These are phyloP conservation scores for Brassica rapa DNA, from an alignment of 345 rosid genomes.

Conservation along the genomic window DNA sequence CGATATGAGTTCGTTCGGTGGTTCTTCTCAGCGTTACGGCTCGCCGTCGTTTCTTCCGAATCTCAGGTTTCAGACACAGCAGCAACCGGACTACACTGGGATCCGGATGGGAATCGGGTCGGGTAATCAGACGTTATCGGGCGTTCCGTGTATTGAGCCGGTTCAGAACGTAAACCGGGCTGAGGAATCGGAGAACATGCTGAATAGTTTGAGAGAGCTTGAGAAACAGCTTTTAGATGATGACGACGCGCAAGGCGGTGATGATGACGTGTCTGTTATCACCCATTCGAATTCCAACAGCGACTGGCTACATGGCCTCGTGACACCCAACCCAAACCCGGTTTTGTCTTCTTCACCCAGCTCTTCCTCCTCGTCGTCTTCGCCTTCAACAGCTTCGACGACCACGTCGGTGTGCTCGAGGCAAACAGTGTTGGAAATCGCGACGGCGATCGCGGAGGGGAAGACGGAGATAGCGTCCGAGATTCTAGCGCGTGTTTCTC, in stretches of 20 bases:
- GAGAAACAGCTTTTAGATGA: slow-evolving; percentile 80
- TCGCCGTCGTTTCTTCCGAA: slow-evolving; percentile 58
- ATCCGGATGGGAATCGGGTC: slow-evolving; percentile 33
- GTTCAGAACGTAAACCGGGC: slow-evolving; percentile 35
- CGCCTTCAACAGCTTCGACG: slow-evolving; percentile 66
- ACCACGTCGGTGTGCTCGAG: slow-evolving; percentile 47
- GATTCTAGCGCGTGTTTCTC: slow-evolving; percentile 62
- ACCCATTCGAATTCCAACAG: slow-evolving; percentile 61
- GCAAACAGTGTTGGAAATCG: slow-evolving; percentile 66
- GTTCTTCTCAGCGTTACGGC: slow-evolving; percentile 52
- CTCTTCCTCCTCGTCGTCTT: slow-evolving; percentile 72
- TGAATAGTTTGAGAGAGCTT: slow-evolving; percentile 73
- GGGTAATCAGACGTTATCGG: slow-evolving; percentile 34
- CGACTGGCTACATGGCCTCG: slow-evolving; percentile 82
- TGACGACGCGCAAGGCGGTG: slow-evolving; percentile 56
- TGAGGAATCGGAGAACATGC: slow-evolving; percentile 65
- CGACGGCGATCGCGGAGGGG: slow-evolving; percentile 76
- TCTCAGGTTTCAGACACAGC: slow-evolving; percentile 40
- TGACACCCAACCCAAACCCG: slow-evolving; percentile 46
- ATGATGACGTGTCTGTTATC: slow-evolving; percentile 71
- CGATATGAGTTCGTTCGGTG: slow-evolving; percentile 19
- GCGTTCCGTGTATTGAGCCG: slow-evolving; percentile 44
- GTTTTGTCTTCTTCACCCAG: slow-evolving; percentile 60
- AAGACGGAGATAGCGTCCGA: slow-evolving; percentile 59
- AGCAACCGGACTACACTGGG: slow-evolving; percentile 30